Evolutionary conservation across 78 protist genomes (phyloP).

Genomic region (Chrysochromulina parva): DNA sequence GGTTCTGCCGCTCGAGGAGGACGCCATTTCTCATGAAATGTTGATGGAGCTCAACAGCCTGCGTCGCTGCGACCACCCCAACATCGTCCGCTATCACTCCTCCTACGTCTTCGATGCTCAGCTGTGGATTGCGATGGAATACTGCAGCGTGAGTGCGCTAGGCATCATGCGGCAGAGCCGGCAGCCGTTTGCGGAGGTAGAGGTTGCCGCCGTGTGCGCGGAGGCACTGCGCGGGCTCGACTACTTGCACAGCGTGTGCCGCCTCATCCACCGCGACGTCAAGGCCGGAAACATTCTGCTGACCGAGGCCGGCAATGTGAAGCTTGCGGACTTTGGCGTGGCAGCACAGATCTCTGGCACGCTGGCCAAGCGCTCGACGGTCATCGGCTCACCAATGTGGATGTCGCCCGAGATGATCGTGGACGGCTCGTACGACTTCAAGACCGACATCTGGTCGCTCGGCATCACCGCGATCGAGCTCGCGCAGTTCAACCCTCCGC

Average conservation of each 20-base stretch:
- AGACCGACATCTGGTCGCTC: constrained; percentile 98
- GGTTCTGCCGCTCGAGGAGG: neutral
- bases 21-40: neutral
- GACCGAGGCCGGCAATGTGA: constrained; percentile 17
- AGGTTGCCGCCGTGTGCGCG: neutral
- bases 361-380: neutral
- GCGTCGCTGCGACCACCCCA: neutral
- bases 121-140: neutral
- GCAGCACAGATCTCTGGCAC: neutral
- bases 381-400: no score
- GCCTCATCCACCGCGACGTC: constrained; percentile 8
- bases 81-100: neutral
- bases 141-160: neutral
- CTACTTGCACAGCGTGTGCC: neutral
- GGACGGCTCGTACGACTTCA: constrained; percentile 49
- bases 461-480: constrained; percentile 98
- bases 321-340: constrained; percentile 55
- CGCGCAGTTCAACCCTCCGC: constrained; percentile 94
- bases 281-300: constrained; percentile 15
- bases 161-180: neutral
- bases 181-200: neutral
- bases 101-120: neutral
- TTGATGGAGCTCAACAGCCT: neutral
- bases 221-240: neutral
- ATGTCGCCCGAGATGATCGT: no score